Evolutionary conservation across 257 asterid genomes (phyloP), one percentile per base, ranked within the genome.

Genomic region (Nicotiana noctiflora): DNA sequence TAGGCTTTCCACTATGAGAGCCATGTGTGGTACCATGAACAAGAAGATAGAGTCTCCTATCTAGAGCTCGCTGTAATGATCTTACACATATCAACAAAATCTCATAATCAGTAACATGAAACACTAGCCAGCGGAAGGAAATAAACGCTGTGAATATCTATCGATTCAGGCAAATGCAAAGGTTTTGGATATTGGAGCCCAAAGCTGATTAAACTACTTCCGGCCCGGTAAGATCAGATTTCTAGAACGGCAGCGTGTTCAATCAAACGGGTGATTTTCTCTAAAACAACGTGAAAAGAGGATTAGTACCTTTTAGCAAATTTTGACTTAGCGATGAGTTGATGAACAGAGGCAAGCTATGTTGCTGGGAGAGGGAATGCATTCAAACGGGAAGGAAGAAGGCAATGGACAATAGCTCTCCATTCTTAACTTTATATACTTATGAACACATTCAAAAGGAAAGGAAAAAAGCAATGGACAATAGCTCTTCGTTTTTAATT

Each of bases 51-150:
- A 95, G 98, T 84, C 98, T 91, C 86, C 85, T 82, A 86, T 95
- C 97, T 76, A 95, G 96, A 55, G 97, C 99, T 84, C 98, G 87
- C 75, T 91, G 92, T 84, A 95, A 83, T 51, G 99, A 95, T 92
- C 98, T 95, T 76, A 82, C 31, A 31, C 31, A 84, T 72, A 79
- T 68, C 84, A 82, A 64, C 75, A 75, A 80, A 75, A 82, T 65
- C 76, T 46, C 59, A 77, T 77, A 64, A 74, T 78, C 55, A 55
- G 44, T 23, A 14, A 23, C 60, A 72, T 46, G 60, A 72, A 46
- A 72, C 4, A 44, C 15, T 72, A 46, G 78, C 59, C 78, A 72
- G 78, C 21, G 17, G 40, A 46, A 23, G 40, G 23, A 14, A 4
- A 46, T 31, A 23, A 72, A 23, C 0, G 61, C 40, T 72, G 18